phyloP scores from a whole-genome alignment of 345 rosid species.

The Hypericum androsaemum region DNA sequence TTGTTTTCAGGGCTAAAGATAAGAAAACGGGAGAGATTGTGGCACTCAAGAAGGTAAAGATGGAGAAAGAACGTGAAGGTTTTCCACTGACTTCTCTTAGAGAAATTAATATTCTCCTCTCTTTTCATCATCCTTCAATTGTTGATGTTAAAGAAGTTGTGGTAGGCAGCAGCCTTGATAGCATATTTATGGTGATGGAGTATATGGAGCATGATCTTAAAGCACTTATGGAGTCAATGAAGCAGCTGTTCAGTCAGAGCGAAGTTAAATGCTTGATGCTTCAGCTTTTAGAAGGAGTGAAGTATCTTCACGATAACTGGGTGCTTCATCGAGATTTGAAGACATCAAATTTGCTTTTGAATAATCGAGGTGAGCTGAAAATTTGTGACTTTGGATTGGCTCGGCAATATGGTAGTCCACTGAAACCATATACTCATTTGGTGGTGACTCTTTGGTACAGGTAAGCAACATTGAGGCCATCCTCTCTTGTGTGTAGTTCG shows the following conservation, averaged over 20 bases:
- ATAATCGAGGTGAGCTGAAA: constrained; percentile 93
- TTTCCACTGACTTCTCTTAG: constrained; percentile 91
- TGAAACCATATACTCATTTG: constrained; percentile 95
- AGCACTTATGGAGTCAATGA: constrained; percentile 92
- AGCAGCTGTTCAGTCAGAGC: constrained; percentile 97
- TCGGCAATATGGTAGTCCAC: constrained; percentile 94
- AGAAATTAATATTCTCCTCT: constrained; percentile 94
- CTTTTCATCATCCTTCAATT: constrained; percentile 87
- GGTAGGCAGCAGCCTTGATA: constrained; percentile 87
- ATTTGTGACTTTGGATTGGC: constrained; percentile 98
- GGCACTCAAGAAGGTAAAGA: constrained; percentile 97
- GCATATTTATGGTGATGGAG: constrained; percentile 99
- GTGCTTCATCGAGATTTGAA: constrained; percentile 97
- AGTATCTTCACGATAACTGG: constrained; percentile 99
- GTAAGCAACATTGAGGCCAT: constrained; percentile 27
- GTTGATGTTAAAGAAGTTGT: constrained; percentile 99
- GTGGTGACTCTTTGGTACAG: constrained; percentile 99
- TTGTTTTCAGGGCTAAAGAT: constrained; percentile 93
- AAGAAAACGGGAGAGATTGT: constrained; percentile 90
- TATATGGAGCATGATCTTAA: constrained; percentile 99
- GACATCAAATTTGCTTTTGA: constrained; percentile 89
- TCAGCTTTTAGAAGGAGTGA: constrained; percentile 82
- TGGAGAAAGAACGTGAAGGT: constrained; percentile 99
- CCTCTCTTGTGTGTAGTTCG: background rate
- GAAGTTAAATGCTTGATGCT: constrained; percentile 98